Evolutionary conservation across 202 grass and related monocot genomes (phyloP), one percentile per base, ranked within the genome.

Genomic region (Bolboschoenoplectus hybrid): DNA sequence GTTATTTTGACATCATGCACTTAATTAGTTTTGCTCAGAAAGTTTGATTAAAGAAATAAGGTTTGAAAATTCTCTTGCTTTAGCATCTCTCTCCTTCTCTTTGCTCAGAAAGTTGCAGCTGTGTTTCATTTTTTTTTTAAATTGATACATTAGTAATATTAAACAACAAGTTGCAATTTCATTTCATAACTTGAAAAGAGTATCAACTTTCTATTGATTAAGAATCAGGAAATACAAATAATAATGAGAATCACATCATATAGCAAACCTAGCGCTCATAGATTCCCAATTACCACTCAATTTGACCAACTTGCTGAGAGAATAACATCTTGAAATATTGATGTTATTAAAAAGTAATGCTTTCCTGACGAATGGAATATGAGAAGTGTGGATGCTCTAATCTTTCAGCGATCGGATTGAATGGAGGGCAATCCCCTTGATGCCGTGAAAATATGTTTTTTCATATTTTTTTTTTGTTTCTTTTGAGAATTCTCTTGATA

Each of bases 171-270:
- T 77, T 56, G 50, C 17, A 77, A 77, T 38, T 56, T 77, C 10
- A 39, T 35, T 51, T 56, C 6, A 77, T 77, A 77, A 56, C 74
- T 53, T 14, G 9, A 77, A 56, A 56, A 56, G 32, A 77, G 7
- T 39, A 77, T 77, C 49, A 56, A 56, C 74, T 77, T 77, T 77
- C 50, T 38, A 77, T 55, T 77, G 74, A 77, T 39, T 36, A 77
- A n/a, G 49, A 76, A 36, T 76, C 26, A 53, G 6, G n/a, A 55
- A 60, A 20, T 43, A 19, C 4, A 79, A 57, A 39, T 39, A 60
- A 41, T 39, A 61, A 41, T 39, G 53, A 58, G 74, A 41, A 58
- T 2, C 52, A 9, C 35, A 43, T 41, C 14, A 58, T 57, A 79
- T 58, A 40, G 44, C 7, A 80, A 40, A 80, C 17, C 53, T 61